Evolutionary conservation across 139 green algal species (phyloP).

Genomic region (Yamagishiella unicocca): DNA sequence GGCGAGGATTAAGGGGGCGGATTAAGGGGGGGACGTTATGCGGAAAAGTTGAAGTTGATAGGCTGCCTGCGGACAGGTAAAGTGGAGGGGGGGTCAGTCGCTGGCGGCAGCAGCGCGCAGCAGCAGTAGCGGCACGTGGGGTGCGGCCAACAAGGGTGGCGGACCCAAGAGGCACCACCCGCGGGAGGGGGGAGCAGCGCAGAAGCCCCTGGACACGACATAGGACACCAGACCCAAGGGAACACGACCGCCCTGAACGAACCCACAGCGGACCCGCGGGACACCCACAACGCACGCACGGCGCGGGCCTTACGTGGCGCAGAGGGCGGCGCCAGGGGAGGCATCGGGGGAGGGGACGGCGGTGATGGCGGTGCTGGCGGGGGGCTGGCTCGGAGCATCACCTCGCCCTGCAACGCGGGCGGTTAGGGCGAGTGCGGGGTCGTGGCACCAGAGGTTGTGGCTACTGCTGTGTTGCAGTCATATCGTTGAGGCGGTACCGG

Average conservation of each 20-base stretch:
- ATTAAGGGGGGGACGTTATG: too few species aligned
- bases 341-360: background rate
- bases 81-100: background rate
- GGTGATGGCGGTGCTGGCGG: background rate
- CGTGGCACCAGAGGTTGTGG: background rate
- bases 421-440: too few species aligned
- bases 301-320: conserved; percentile 1
- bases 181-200: too few species aligned
- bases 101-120: background rate
- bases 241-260: too few species aligned
- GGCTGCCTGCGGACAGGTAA: background rate
- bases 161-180: too few species aligned
- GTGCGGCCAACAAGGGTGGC: too few species aligned
- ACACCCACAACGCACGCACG: too few species aligned
- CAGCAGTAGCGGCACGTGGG: too few species aligned
- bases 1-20: background rate
- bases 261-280: too few species aligned
- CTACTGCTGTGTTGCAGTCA: background rate
- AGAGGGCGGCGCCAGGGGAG: background rate
- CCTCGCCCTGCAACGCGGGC: background rate
- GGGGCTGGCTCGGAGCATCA: background rate
- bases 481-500: background rate
- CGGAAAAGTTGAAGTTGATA: too few species aligned
- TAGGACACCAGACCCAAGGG: too few species aligned
- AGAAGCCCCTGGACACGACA: too few species aligned